Percentiles rank a stretch among this genome's conserved stretches.
Conservation (phyloP, 305 asterid species). For the Fraxinus baroniana region DNA sequence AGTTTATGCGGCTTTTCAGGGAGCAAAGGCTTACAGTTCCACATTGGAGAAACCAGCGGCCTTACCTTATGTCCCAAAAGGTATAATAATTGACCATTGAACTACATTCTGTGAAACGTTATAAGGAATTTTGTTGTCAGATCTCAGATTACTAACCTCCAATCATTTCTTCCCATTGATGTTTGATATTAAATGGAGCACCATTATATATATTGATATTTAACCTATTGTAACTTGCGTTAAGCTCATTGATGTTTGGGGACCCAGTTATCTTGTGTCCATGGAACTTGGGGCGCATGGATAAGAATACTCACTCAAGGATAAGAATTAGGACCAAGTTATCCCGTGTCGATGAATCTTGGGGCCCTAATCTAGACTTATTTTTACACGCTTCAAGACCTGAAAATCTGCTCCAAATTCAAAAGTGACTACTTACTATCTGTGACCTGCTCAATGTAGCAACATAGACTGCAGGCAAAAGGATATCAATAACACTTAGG, state of each 20-base stretch:
- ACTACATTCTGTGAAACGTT: not conserved
- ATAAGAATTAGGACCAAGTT: not conserved
- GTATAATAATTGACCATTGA: conserved; percentile 32
- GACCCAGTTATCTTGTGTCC: not conserved
- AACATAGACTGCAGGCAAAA: not conserved
- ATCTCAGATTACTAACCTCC: not conserved
- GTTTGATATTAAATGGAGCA: not conserved
- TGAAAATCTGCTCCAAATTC: not conserved
- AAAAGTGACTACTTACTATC: not conserved
- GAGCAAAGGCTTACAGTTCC: conserved; percentile 81
- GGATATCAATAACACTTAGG: not conserved
- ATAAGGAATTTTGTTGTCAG: not conserved
- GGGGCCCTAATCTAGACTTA: not conserved
- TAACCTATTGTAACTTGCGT: not conserved
- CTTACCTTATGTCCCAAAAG: conserved; percentile 87
- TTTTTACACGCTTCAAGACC: not conserved
- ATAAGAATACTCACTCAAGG: not conserved
- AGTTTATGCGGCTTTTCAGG: conserved; percentile 81
- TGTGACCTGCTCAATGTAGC: not conserved
- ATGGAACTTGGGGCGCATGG: not conserved
- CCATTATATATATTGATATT: not conserved
- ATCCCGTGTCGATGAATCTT: not conserved
- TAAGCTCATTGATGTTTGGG: not conserved
- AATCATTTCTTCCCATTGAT: not conserved
- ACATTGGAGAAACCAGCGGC: conserved; percentile 81